phyloP scores from a whole-genome alignment of 2,329 filamentous ascomycete genomes.

The Camillea tinctor region DNA sequence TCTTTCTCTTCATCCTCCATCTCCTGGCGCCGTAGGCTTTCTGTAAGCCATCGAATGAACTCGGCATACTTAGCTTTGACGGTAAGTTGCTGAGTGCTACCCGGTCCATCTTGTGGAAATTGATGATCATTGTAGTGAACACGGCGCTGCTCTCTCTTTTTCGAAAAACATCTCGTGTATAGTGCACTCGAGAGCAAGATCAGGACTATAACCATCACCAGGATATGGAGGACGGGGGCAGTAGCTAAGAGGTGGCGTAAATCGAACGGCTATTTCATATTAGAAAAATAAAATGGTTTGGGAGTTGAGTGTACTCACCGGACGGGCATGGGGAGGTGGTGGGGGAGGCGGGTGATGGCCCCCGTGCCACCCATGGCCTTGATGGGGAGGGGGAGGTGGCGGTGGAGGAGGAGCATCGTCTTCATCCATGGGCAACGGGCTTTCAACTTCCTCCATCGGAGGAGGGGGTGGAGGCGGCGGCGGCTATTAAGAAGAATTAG shows the following conservation, averaged over 20 bases:
- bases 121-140: conserved; percentile 24
- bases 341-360: neutral
- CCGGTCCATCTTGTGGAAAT: conserved; percentile 1
- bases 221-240: conserved; percentile 13
- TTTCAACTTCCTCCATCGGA: neutral
- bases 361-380: neutral
- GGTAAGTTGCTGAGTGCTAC: conserved; percentile 10
- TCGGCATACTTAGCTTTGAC: conserved; percentile 27
- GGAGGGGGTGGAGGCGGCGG: neutral
- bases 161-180: conserved; percentile 26
- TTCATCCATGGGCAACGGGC: neutral
- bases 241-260: conserved; percentile 9
- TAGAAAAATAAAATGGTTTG: conserved; percentile 3
- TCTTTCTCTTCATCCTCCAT: conserved; percentile 38
- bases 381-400: neutral
- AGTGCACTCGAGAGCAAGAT: conserved; percentile 25
- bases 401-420: conserved; percentile 6
- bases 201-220: conserved; percentile 23
- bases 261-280: conserved; percentile 12
- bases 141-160: conserved; percentile 28
- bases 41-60: conserved; percentile 31
- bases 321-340: conserved; percentile 3
- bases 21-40: conserved; percentile 18
- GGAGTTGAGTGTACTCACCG: conserved; percentile 2
- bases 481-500: neutral